Evolutionary conservation across 495 filamentous ascomycete genomes (phyloP).

Genomic region (Aspergillus asperescens): DNA sequence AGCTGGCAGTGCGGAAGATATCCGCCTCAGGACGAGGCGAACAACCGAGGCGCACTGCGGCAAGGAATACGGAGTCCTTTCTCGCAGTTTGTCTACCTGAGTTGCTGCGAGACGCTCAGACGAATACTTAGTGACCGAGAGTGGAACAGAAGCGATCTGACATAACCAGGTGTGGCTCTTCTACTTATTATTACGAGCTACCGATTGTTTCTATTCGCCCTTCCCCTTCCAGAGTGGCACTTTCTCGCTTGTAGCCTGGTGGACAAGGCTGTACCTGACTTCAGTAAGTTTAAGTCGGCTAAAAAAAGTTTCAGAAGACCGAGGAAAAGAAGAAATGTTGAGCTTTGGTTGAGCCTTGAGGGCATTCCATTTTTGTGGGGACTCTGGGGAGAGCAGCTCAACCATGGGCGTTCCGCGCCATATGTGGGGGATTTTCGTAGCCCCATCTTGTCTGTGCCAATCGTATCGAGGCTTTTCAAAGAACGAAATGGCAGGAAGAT

Average conservation of each 20-base stretch:
- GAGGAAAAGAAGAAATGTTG: not conserved
- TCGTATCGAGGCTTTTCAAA: not conserved
- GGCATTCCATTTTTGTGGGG: no score
- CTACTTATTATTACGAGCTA: not conserved
- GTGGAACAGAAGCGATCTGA: not conserved
- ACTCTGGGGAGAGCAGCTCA: constrained; percentile 14
- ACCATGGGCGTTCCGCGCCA: constrained; percentile 2
- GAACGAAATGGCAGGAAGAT: no score
- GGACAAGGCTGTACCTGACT: constrained; percentile 6
- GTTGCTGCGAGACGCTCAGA: no score
- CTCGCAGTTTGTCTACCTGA: no score
- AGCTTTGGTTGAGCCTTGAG: constrained; percentile 18
- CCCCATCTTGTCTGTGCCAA: constrained; percentile 10
- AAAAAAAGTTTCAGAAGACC: no score
- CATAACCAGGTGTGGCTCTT: not conserved
- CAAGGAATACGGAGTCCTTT: no score
- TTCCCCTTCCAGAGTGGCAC: not conserved
- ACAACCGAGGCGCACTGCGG: no score
- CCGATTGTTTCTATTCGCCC: not conserved
- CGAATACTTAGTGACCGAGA: not conserved
- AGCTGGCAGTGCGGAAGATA: no score
- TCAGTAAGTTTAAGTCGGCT: not conserved
- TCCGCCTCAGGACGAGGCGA: no score
- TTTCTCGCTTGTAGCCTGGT: no score
- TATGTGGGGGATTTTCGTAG: constrained; percentile 27